A percentile compares a stretch with the other conserved stretches of the same genome.
Evolutionary conservation across 2,329 filamentous ascomycete species (phyloP).

Genomic region (Ophiostoma quercus): DNA sequence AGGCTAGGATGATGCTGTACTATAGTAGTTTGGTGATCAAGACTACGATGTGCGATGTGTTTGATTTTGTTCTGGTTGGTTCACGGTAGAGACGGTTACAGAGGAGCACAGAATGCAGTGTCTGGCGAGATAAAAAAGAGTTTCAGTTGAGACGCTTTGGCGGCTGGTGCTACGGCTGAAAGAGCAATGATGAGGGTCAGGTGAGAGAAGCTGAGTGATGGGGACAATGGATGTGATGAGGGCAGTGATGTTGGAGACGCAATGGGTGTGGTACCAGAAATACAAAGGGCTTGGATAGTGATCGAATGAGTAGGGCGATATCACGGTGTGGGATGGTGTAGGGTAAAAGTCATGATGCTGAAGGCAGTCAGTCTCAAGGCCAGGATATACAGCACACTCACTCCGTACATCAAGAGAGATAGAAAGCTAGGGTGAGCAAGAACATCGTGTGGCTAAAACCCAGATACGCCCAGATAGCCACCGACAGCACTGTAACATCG

Average conservation of each 20-base stretch:
- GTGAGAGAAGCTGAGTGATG: neutral
- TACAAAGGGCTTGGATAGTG: neutral
- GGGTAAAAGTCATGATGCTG: too few species aligned
- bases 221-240: neutral
- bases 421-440: too few species aligned
- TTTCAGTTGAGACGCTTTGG: neutral
- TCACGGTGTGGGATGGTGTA: neutral
- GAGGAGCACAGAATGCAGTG: neutral
- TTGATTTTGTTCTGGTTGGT: neutral
- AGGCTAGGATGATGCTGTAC: neutral
- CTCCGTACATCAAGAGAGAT: too few species aligned
- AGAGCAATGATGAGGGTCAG: neutral
- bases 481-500: neutral
- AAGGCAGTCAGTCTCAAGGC: too few species aligned
- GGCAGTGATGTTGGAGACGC: neutral
- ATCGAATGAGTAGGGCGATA: neutral
- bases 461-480: neutral
- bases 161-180: neutral
- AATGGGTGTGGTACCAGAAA: neutral
- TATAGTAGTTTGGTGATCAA: neutral
- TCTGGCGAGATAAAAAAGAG: neutral
- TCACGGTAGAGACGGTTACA: neutral
- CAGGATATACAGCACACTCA: too few species aligned
- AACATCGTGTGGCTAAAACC: too few species aligned
- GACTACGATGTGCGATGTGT: neutral